Evolutionary conservation across 2,329 filamentous ascomycete genomes (phyloP).

Genomic region (Botrytis cinerea): DNA sequence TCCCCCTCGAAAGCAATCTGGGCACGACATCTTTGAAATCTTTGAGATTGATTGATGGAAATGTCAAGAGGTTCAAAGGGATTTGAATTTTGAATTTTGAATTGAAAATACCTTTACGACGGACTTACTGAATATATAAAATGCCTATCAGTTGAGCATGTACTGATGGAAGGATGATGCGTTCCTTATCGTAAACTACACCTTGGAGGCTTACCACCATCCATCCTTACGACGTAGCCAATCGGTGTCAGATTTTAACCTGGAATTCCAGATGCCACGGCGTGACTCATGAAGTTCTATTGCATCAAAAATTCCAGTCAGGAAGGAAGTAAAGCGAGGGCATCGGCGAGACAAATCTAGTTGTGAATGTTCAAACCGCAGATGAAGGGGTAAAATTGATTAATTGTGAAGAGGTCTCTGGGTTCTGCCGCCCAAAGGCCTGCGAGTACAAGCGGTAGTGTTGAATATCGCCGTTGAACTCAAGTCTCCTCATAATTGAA

Average conservation of each 20-base stretch:
- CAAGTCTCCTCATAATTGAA: neutral
- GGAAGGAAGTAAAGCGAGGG: neutral
- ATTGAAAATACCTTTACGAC: neutral
- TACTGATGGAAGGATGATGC: neutral
- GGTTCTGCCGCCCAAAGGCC: neutral
- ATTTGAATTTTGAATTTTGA: neutral
- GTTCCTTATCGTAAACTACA: neutral
- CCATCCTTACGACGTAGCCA: neutral
- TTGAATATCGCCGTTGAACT: neutral
- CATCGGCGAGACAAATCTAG: neutral
- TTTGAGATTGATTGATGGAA: neutral
- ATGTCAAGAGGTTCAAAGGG: neutral
- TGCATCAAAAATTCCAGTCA: neutral
- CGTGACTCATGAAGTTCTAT: neutral
- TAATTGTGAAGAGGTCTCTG: neutral
- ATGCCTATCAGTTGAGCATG: neutral
- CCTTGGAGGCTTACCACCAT: neutral
- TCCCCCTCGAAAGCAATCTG: constrained; percentile 44
- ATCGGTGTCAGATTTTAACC: neutral
- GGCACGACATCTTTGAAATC: constrained; percentile 27
- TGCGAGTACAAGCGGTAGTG: neutral
- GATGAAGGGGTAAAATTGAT: neutral
- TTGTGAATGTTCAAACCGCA: neutral
- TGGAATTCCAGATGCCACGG: neutral
- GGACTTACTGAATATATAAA: neutral